These are phyloP conservation scores for Ophiostoma ips DNA, from an alignment of 2,329 filamentous ascomycete species.

Conservation along the genomic window DNA sequence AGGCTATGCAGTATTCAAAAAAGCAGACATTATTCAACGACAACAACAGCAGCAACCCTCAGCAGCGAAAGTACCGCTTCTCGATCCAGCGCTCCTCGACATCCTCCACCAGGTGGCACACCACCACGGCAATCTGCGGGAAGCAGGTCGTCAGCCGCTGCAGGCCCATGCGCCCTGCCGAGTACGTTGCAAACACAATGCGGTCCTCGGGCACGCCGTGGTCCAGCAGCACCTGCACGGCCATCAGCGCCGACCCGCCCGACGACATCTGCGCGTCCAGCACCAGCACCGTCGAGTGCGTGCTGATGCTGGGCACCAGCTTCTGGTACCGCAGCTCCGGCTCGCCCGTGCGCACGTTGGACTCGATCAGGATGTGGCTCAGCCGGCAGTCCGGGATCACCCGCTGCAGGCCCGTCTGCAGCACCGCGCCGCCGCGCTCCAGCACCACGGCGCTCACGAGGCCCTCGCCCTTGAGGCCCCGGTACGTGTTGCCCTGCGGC, in stretches of 20 bases:
- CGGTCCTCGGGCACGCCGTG: constrained; percentile 73
- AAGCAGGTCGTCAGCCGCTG: constrained; percentile 81
- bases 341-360: constrained; percentile 70
- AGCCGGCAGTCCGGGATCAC: constrained; percentile 88
- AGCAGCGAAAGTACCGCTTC: constrained; percentile 81
- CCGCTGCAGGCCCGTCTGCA: constrained; percentile 76
- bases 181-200: constrained; percentile 88
- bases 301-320: constrained; percentile 57
- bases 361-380: constrained; percentile 82
- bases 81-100: constrained; percentile 84
- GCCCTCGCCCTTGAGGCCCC: constrained; percentile 56
- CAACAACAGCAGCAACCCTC: neutral
- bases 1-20: neutral
- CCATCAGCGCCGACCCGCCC: constrained; percentile 78
- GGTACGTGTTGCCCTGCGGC: constrained; percentile 54
- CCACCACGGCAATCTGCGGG: constrained; percentile 72
- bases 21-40: neutral
- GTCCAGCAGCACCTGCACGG: constrained; percentile 87
- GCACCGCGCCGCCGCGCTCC: constrained; percentile 73
- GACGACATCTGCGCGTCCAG: constrained; percentile 91
- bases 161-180: constrained; percentile 70
- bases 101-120: constrained; percentile 68
- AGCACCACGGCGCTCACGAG: constrained; percentile 77
- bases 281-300: constrained; percentile 63
- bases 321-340: constrained; percentile 86